phyloP scores from a whole-genome alignment of 2,329 filamentous ascomycete genomes.

The Hymenoscyphus occultus region DNA sequence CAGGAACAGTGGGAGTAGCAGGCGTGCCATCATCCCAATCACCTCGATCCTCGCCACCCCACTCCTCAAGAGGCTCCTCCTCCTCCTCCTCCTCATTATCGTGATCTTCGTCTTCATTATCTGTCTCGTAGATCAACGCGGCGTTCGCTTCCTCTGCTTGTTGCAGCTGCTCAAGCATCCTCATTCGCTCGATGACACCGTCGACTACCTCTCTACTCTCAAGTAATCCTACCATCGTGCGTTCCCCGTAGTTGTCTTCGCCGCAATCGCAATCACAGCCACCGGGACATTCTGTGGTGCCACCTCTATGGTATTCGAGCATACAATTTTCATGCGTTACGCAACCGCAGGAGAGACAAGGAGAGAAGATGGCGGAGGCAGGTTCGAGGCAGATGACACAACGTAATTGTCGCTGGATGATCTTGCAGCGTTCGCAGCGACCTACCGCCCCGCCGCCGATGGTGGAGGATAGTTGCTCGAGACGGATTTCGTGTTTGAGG shows the following conservation, averaged over 20 bases:
- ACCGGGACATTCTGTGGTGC: constrained; percentile 56
- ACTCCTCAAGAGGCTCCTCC: constrained; percentile 11
- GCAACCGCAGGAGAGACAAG: constrained; percentile 62
- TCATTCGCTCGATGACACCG: constrained; percentile 37
- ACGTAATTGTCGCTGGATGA: constrained; percentile 53
- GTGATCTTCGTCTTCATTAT: too few relatives aligned
- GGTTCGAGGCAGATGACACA: constrained; percentile 64
- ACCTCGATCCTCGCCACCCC: constrained; percentile 20
- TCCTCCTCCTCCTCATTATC: constrained; percentile 1
- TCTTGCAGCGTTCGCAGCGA: constrained; percentile 49
- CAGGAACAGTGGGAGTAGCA: too few relatives aligned
- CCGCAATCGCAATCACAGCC: constrained; percentile 62
- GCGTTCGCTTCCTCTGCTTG: constrained; percentile 8
- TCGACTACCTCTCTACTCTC: constrained; percentile 60
- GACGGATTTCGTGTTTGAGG: constrained; percentile 58
- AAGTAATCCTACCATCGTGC: constrained; percentile 55
- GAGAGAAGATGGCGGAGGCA: constrained; percentile 56
- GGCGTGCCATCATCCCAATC: constrained; percentile 27
- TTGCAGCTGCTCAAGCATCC: constrained; percentile 18
- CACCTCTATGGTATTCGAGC: constrained; percentile 30
- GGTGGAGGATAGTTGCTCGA: constrained; percentile 51
- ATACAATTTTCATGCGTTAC: constrained; percentile 56
- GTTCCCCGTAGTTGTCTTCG: constrained; percentile 39
- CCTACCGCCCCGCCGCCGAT: constrained; percentile 46
- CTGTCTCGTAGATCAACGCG: too few relatives aligned